Base-by-base conservation (phyloP, 179 eudicot genomes). In the Beta corolliflora region DNA sequence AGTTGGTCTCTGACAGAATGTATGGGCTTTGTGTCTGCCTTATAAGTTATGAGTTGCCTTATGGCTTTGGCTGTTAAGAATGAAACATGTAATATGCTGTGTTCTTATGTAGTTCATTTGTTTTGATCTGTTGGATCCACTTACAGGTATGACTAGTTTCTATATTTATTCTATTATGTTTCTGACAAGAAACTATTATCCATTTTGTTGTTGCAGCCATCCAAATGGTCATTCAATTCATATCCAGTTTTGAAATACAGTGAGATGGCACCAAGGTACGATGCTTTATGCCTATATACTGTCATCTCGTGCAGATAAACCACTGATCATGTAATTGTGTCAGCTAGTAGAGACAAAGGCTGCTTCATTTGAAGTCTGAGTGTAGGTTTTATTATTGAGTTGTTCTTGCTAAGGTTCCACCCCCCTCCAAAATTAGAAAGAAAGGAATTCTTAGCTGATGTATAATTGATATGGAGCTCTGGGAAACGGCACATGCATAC, bases 191-290 rank as follows among this genome's bases (percentile, higher is more conserved):
- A 21, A 73, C 58, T 68, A 50, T 75, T 48, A 18, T 74, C 31
- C 31, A 31, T 70, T 36, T 64, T 85, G 77, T 25, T 73, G 46
- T 88, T 86, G 79, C 93, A 95, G 98, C 98, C 98, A 52, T 70
- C 92, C 61, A 93, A 89, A 79, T 95, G 98, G 98, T 80, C 93
- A 83, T 95, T 95, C 86, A 95, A 88, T 76, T 93, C 98, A 1
- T 90, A 92, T 74, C 88, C 97, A n/a, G 83, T 93, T 82, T 83
- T 95, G 86, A 95, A 95, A 87, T 88, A 81, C 83, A 91, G 91
- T 69, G 97, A 95, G 89, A 89, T 84, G 93, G 97, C 93, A 52
- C 93, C 97, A 78, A 95, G 97, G 98, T 93, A 85, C 78, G 9
- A 25, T 53, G 76, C 46, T 53, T 14, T 53, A 64, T 55, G 75